A percentile compares a stretch with the other conserved stretches of the same genome.
Conservation (phyloP, 1,284 basidiomycete genomes). For the Earliella scabrosa region DNA sequence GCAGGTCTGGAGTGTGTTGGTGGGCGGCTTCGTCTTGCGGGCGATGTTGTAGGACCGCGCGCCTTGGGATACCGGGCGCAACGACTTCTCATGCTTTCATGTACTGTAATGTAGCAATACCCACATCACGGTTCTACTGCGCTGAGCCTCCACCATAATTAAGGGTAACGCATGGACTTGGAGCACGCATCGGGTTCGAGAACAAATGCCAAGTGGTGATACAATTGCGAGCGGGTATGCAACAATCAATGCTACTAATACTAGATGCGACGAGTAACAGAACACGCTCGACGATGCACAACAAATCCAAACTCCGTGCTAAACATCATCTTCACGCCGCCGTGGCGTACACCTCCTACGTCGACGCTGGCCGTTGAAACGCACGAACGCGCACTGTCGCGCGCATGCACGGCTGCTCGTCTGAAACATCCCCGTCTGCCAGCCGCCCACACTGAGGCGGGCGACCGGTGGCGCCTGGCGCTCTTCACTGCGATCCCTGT, state of each 20-base stretch:
- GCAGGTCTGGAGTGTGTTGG: not conserved
- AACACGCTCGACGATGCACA: not conserved
- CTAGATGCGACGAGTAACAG: not conserved
- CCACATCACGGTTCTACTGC: no score
- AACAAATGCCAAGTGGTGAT: slow-evolving; percentile 2
- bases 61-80: not conserved
- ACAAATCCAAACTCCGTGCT: not conserved
- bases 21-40: not conserved
- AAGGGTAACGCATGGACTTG: no score
- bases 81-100: not conserved
- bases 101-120: no score
- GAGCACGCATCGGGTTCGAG: no score
- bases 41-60: not conserved
- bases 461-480: slow-evolving; percentile 31
- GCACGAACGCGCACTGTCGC: not conserved
- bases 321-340: not conserved
- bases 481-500: slow-evolving; percentile 26
- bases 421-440: no score
- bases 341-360: not conserved
- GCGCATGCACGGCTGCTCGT: slow-evolving; percentile 3
- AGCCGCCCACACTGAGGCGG: slow-evolving; percentile 4
- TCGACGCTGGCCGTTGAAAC: not conserved
- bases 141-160: no score
- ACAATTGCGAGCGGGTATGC: slow-evolving; percentile 9
- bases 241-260: not conserved